Percentiles rank a stretch among this genome's conserved stretches.
Conservation (phyloP, 495 filamentous ascomycete genomes). For the Penicillium coprophilum region DNA sequence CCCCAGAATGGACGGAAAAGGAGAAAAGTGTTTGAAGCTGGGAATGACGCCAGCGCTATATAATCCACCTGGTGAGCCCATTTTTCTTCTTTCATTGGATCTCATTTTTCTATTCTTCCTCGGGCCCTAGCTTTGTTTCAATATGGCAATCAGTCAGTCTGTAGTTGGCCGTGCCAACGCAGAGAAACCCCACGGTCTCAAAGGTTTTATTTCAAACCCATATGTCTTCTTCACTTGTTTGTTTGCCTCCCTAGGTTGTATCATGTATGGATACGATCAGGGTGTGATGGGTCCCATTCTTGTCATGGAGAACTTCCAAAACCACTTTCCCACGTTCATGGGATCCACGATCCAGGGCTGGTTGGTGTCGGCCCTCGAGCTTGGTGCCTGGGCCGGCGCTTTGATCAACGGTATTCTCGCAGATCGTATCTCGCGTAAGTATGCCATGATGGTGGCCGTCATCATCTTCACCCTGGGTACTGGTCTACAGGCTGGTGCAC, state of each 20-base stretch:
- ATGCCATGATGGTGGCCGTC: slow-evolving; percentile 68
- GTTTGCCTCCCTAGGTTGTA: slow-evolving; percentile 75
- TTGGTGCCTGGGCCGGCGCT: slow-evolving; percentile 79
- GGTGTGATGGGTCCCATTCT: slow-evolving; percentile 69
- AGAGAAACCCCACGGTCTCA: slow-evolving; percentile 35
- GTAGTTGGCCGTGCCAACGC: slow-evolving; percentile 38
- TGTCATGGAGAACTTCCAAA: slow-evolving; percentile 33
- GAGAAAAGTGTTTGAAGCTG: slow-evolving; percentile 5
- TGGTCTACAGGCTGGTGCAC: slow-evolving; percentile 41
- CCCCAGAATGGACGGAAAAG: slow-evolving; percentile 4
- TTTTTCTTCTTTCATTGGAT: neutral
- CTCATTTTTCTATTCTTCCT: slow-evolving; percentile 4
- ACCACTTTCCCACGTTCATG: slow-evolving; percentile 51
- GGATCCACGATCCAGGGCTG: slow-evolving; percentile 69
- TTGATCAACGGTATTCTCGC: slow-evolving; percentile 73
- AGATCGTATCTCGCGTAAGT: slow-evolving; percentile 74
- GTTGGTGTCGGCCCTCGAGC: slow-evolving; percentile 75
- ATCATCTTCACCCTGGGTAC: slow-evolving; percentile 70
- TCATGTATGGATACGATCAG: slow-evolving; percentile 66
- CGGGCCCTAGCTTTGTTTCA: slow-evolving; percentile 2
- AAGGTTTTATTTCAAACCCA: slow-evolving; percentile 39
- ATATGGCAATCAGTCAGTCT: slow-evolving; percentile 33
- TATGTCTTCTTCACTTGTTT: slow-evolving; percentile 40
- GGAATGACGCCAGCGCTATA: slow-evolving; percentile 10
- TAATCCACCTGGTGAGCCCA: slow-evolving; percentile 10